A percentile compares a stretch with the other conserved stretches of the same genome.
phyloP scores from a whole-genome alignment of 1,284 basidiomycete species.

The Leccinum subrobustum region DNA sequence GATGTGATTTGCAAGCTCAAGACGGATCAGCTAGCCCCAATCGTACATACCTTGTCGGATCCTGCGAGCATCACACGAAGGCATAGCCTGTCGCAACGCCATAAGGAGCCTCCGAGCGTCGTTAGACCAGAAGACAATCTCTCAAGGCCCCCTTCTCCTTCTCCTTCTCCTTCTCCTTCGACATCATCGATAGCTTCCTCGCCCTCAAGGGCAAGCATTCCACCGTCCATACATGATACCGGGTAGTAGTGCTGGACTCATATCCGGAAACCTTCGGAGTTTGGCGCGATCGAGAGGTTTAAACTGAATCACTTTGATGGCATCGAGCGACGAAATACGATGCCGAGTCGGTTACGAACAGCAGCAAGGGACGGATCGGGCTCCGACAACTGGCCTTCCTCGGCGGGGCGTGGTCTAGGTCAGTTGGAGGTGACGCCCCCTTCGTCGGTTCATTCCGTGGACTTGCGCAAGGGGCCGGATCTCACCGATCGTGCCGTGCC shows the following conservation, averaged over 20 bases:
- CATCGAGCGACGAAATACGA: constrained; percentile 77
- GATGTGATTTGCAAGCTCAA: constrained; percentile 95
- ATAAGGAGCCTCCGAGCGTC: constrained; percentile 76
- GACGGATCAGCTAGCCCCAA: constrained; percentile 75
- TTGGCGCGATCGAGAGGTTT: constrained; percentile 82
- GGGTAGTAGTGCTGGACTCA: constrained; percentile 57
- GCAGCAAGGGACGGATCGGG: constrained; percentile 72
- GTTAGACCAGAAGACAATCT: constrained; percentile 62
- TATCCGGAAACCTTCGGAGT: constrained; percentile 81
- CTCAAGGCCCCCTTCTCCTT: constrained; percentile 55
- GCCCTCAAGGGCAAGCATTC: constrained; percentile 73
- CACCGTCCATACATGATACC: constrained; percentile 60
- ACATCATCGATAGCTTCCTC: constrained; percentile 92
- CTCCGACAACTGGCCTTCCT: constrained; percentile 71
- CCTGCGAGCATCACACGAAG: constrained; percentile 54
- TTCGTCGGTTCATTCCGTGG: constrained; percentile 77
- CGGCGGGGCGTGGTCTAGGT: constrained; percentile 49
- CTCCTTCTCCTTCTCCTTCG: constrained; percentile 42
- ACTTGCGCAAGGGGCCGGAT: constrained; percentile 68
- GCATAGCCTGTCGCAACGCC: constrained; percentile 69
- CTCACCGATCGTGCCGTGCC: constrained; percentile 79
- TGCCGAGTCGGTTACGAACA: constrained; percentile 85
- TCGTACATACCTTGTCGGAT: constrained; percentile 67
- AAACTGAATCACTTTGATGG: constrained; percentile 77
- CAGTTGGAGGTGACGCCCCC: constrained; percentile 65